Evolutionary conservation across 306 rosid genomes (phyloP), one percentile per base, ranked within the genome.

Genomic region (Coriaria nepalensis): DNA sequence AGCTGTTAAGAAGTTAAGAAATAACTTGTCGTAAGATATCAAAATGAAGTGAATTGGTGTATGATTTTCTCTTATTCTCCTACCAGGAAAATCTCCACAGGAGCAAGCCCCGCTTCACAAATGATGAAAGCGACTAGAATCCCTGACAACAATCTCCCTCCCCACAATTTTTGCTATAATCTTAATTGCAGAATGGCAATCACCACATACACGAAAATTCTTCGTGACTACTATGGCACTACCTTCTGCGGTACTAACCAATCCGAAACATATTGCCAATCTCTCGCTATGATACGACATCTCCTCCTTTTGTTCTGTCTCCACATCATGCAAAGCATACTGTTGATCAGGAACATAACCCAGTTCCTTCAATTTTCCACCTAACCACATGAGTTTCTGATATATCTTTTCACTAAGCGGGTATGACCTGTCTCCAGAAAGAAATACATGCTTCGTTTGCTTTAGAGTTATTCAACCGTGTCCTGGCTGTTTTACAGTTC

Each of bases 401-500:
- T 73, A 69, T 37, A 78, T 73, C 60, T 61, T 33, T 59, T 62
- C 66, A 10, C 69, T 60, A 7, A 65, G 72, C 12, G 81, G 81
- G 60, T 79, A 86, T 10, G 81, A 73, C 63, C 69, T 73, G 64
- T 80, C 83, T 13, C 81, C 90, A 34, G 75, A 74, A 50, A 65
- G 68, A 61, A 80, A 83, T 44, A 72, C 73, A 48, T 83, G 77
- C 65, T 66, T 73, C 39, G 48, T 5, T 53, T 93, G 87, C 53
- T 68, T 76, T 10, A 67, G 43, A 40, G 65, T 72, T 60, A 82
- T 51, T 94, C 96, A 82, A 40, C 96, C 82, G 48, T 80, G 69
- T 33, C 96, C 96, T 9, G 87, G 93, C 63, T 78, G 85, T 61
- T 83, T 87, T 53, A 63, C 71, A 59, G 77, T 55, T 41, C 93